Base-by-base conservation (phyloP, 2,329 filamentous ascomycete genomes). In the Colletotrichum sp. region DNA sequence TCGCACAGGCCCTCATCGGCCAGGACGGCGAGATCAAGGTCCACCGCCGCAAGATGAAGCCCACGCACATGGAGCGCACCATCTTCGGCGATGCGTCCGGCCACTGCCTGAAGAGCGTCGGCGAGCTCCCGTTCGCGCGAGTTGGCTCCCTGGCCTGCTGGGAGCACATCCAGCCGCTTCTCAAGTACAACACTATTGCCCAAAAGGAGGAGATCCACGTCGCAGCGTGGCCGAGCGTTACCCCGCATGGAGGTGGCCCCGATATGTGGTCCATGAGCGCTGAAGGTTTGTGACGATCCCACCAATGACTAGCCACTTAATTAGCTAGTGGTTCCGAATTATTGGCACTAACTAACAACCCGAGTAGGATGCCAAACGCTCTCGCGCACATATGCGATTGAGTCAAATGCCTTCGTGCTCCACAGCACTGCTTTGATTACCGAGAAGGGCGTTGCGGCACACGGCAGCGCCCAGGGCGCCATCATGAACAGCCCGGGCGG, bases 141-240 rank as follows among this genome's bases (percentile, higher is more conserved):
- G 84, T 91, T 7, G 90, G 90, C 0, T 87, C 87, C 6, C 82
- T 91, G 30, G 90, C 90, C 78, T 91, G 89, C 82, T 91, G 88
- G 88, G 89, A 91, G 79, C 88, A 92, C 76, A 87, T 90, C 80
- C 90, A 90, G 80, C 89, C 86, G 8, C 87, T 89, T 80, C 83
- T 87, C 78, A 64, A 75, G 82, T 75, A 78, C 5, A 79, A 82
- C 44, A 81, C 80, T 15, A 80, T 81, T 6, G 78, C 81, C 6
- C 77, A 77, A 5, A 77, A 79, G 3, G 81, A 82, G n/a, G 79
- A 83, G 32, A 80, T 83, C 3, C 82, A 83, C 39, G 70, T 83
- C 1, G 80, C 82, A 9, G 79, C 77, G 19, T 83, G 82, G 82
- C 82, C 82, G 30, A 76, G 52, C 39, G 52, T 75, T 16, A 71